These are phyloP conservation scores for Calonectria leucothoes DNA, from an alignment of 2,329 filamentous ascomycete genomes.

Conservation along the genomic window DNA sequence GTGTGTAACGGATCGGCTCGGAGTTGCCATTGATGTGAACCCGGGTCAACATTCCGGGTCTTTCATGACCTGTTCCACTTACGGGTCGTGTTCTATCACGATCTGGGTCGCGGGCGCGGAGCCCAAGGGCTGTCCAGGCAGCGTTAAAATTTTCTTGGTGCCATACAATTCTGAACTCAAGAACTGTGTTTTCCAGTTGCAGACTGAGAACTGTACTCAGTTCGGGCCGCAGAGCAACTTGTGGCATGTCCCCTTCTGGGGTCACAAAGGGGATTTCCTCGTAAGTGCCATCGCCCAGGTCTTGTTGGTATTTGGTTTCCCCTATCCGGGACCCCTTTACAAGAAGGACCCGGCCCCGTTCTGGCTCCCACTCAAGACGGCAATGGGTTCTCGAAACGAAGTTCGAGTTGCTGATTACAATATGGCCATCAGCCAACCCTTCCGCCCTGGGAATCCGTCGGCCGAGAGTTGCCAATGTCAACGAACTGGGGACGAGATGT, in stretches of 20 bases:
- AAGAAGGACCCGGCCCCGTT: neutral
- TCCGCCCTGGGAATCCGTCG: too few relatives aligned
- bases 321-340: neutral
- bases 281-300: neutral
- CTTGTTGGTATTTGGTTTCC: neutral
- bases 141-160: neutral
- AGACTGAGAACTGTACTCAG: neutral
- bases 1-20: too few relatives aligned
- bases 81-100: too few relatives aligned
- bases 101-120: too few relatives aligned
- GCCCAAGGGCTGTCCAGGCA: neutral
- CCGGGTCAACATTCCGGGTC: too few relatives aligned
- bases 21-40: too few relatives aligned
- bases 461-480: too few relatives aligned
- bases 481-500: too few relatives aligned
- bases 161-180: neutral
- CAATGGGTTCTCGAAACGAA: neutral
- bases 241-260: neutral
- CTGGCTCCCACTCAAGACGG: neutral
- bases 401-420: neutral
- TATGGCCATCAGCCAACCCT: neutral
- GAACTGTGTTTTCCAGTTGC: too few relatives aligned
- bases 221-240: neutral
- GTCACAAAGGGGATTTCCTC: neutral
- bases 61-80: too few relatives aligned